Evolutionary conservation across 352 stramenopile genomes (phyloP), one percentile per base, ranked within the genome.

Genomic region (Globisporangium okanoganense): DNA sequence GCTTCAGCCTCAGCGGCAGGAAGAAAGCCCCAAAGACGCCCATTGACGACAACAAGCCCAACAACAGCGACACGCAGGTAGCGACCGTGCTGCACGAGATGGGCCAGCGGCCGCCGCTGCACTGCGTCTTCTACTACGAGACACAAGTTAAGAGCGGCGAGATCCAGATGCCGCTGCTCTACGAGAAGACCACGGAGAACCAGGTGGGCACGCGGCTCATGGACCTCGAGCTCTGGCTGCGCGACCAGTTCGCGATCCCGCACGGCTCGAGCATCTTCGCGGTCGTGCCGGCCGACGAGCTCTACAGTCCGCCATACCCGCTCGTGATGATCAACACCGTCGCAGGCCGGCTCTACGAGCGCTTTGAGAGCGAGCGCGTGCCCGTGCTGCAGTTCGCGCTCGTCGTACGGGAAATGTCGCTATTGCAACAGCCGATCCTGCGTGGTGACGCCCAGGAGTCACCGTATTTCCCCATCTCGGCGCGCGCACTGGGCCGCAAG

Each of bases 251-350:
- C 61, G 49, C 67, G 44, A 70, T 95, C 6, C 69, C 79, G 0
- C 4, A 27, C 5, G 78, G 76, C 49, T 79, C 74, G 43, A 93
- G 78, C 62, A 75, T 93, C 0, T 95, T 95, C 49, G 83, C 79
- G 0, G 74, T 95, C 14, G 67, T 84, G 38, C 85, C 82, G 1
- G 85, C 82, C 10, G 71, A 91, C 8, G 85, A 95, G 61, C 69
- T 89, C 45, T 95, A 93, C 59, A 88, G 76, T 22, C 85, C 85
- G 25, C 76, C 82, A 57, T 87, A 83, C 55, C 85, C 85, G 56
- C 72, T 95, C 51, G 77, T 87, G 48, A 88, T 95, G 72, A 72
- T 95, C 77, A 95, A 95, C 61, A 80, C 79, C 10, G 62, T 91
- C 14, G 83, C 79, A 0, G 36, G 59, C 0, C 61, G 64, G 35